Evolutionary conservation across 2,329 filamentous ascomycete genomes (phyloP).

Genomic region (Colletotrichum sp.): DNA sequence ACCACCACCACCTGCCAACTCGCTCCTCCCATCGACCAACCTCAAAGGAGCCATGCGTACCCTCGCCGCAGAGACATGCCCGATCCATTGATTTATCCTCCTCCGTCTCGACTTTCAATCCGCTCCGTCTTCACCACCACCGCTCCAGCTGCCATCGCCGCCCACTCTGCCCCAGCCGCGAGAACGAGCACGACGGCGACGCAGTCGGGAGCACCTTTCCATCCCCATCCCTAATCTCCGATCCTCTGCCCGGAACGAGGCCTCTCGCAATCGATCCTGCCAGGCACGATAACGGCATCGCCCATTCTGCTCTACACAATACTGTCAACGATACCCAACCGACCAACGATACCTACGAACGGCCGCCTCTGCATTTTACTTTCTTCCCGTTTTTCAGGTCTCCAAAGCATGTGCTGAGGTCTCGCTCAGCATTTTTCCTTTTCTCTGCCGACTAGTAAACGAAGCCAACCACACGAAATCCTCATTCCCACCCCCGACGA

Average conservation of each 20-base stretch:
- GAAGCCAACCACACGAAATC: background rate
- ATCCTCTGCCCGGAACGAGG: background rate
- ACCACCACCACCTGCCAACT: background rate
- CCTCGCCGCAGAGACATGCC: slow-evolving; percentile 15
- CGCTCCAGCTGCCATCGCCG: background rate
- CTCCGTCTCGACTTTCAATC: slow-evolving; percentile 29
- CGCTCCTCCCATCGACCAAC: background rate
- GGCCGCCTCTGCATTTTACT: background rate
- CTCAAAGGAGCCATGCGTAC: background rate
- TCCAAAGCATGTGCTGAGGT: slow-evolving; percentile 13
- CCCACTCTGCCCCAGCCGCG: background rate
- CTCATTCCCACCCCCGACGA: background rate
- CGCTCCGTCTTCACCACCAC: slow-evolving; percentile 29
- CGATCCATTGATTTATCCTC: slow-evolving; percentile 24
- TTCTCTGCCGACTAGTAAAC: background rate
- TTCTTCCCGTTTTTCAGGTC: background rate
- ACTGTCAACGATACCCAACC: slow-evolving; percentile 11
- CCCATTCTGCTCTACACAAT: background rate
- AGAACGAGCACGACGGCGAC: background rate
- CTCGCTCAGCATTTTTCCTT: background rate
- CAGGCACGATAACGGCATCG: background rate
- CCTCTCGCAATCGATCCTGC: background rate
- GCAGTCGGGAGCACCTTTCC: background rate
- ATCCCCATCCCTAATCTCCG: background rate
- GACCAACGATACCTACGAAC: slow-evolving; percentile 13